These are phyloP conservation scores for Houttuynia cordata DNA, from an alignment of 164 flowering plant species.

Conservation along the genomic window DNA sequence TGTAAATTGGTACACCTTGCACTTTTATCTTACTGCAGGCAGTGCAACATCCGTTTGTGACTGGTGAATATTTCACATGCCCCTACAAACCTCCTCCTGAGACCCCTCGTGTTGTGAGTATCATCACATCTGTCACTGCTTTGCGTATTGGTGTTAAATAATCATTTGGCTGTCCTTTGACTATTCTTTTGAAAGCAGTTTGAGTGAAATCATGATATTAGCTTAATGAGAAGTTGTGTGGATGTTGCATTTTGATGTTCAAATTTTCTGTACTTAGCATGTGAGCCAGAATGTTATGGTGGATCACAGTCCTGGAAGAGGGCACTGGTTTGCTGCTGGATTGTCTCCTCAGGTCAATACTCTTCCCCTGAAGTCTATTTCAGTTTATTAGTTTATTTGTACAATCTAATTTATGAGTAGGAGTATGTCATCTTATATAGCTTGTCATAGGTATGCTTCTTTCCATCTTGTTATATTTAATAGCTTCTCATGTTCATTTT, in stretches of 20 bases:
- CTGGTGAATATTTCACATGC: constrained; percentile 79
- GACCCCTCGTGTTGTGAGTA: constrained; percentile 74
- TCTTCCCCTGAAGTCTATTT: no score
- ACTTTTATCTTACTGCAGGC: constrained; percentile 43
- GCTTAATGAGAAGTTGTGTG: not conserved
- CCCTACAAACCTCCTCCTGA: constrained; percentile 79
- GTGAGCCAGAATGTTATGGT: constrained; percentile 72
- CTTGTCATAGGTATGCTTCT: no score
- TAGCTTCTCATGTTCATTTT: no score
- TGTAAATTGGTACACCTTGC: not conserved
- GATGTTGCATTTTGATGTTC: constrained; percentile 4
- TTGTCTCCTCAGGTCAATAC: constrained; percentile 86
- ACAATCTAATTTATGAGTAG: no score
- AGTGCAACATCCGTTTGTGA: constrained; percentile 86
- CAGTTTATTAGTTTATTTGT: no score
- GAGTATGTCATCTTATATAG: not conserved
- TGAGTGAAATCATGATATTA: not conserved
- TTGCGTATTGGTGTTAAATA: not conserved
- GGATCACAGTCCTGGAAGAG: constrained; percentile 92
- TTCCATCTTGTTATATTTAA: no score
- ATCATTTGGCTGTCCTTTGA: not conserved
- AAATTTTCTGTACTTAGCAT: constrained; percentile 31
- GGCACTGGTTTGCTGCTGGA: constrained; percentile 99
- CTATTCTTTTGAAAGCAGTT: not conserved
- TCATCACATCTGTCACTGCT: not conserved